Conservation (phyloP, 371 early-diverging fungal species). For the Parasitella parasitica region DNA sequence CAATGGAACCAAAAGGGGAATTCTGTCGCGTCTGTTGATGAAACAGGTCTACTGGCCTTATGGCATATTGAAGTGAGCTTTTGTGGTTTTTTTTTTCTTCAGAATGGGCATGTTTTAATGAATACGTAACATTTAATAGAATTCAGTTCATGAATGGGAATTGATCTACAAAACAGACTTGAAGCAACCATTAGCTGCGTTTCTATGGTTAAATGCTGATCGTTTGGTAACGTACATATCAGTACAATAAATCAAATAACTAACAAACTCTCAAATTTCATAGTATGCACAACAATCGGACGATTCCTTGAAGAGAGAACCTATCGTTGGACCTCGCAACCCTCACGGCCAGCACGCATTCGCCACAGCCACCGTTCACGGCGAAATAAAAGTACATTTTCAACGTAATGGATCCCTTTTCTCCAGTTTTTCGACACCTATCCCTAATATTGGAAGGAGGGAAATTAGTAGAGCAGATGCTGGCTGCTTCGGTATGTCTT, state of each 20-base stretch:
- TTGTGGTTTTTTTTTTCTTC: no score
- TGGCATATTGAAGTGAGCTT: conserved; percentile 42
- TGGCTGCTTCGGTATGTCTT: conserved; percentile 39
- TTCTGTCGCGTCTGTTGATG: conserved; percentile 43
- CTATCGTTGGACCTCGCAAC: conserved; percentile 37
- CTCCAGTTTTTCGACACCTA: conserved; percentile 32
- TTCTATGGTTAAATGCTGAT: conserved; percentile 46
- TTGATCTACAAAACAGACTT: conserved; percentile 27
- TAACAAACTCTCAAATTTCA: background rate
- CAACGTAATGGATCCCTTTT: conserved; percentile 43
- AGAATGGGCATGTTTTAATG: no score
- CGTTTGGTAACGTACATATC: conserved; percentile 37
- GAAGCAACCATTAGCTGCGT: conserved; percentile 45
- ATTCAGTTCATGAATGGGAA: conserved; percentile 36
- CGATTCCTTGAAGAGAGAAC: conserved; percentile 18
- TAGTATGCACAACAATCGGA: conserved; percentile 20
- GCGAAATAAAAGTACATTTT: conserved; percentile 46
- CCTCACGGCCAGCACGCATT: conserved; percentile 45
- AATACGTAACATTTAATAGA: conserved; percentile 8
- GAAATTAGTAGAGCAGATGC: conserved; percentile 30
- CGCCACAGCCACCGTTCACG: conserved; percentile 40
- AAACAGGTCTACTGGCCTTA: conserved; percentile 42
- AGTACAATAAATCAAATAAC: background rate
- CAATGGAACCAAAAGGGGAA: conserved; percentile 49
- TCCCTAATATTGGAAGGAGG: conserved; percentile 32